Evolutionary conservation across 1,139 yeast species (phyloP), one percentile per base, ranked within the genome.

Genomic region (Trichomonascaceae sp.): DNA sequence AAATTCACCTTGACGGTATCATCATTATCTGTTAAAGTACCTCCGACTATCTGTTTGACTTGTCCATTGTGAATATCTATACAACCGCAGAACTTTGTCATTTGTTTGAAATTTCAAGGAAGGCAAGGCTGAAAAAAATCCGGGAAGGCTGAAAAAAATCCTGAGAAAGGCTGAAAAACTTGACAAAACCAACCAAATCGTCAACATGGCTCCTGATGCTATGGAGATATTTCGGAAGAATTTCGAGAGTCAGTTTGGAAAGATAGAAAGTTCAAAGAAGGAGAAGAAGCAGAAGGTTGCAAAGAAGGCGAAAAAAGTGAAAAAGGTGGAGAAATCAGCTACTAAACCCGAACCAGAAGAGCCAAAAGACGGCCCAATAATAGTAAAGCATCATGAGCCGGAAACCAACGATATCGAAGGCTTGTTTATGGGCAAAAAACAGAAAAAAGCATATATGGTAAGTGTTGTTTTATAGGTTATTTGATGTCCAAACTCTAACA

Each of bases 11-110:
- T 71, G 13, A 85, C 76, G 1, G 70, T 60, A 5, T 70, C 60
- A n/a, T 58, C 59, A 19, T 64, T 64, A 56, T 77, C 76, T 0
- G 77, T 74, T 22, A 95, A 75, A 0, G 97, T 87, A 0, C 96
- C 96, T 2, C 99, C 99, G 0, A 95, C 98, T 52, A 93, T 93
- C 69, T 93, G 99, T 67, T 93, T 95, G 59, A 93, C 99, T 61
- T 87, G 85, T 1, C 99, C 99, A 4, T 86, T 80, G 68, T 93
- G 99, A 58, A 93, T 84, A 69, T 93, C 99, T 45, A 93, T 93
- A 65, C 99, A 93, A 0, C 98, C 99, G 66, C 93, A 81, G 71
- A 88, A 95, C 56, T 78, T 78, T 0, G 98, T 91, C 97, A 91
- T 91, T 22, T 22, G 47, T 27, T n/a, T 20, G 45, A 15, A 20